phyloP scores from a whole-genome alignment of 2,329 filamentous ascomycete species.

The Corinectria fuckeliana region DNA sequence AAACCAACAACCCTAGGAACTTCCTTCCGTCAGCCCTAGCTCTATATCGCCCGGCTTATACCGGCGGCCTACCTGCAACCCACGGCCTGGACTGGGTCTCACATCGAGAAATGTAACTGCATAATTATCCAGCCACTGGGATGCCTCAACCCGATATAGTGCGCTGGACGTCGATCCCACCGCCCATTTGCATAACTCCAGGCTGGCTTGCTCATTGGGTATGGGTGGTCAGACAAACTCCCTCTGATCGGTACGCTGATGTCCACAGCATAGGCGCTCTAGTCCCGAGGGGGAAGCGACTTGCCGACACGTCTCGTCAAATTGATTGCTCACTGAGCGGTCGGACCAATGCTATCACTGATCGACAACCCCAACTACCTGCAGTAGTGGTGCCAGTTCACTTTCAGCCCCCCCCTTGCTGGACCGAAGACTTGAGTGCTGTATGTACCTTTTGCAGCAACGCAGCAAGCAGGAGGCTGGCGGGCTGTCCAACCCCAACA shows the following conservation, averaged over 20 bases:
- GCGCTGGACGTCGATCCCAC: slow-evolving; percentile 31
- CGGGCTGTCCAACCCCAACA: background rate
- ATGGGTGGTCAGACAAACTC: slow-evolving; percentile 27
- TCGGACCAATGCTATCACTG: slow-evolving; percentile 27
- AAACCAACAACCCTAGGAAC: slow-evolving; percentile 8
- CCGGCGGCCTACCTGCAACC: background rate
- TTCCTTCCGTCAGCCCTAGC: slow-evolving; percentile 8
- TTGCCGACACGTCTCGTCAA: slow-evolving; percentile 30
- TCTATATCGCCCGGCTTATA: slow-evolving; percentile 12
- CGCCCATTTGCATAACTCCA: slow-evolving; percentile 32
- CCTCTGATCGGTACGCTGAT: slow-evolving; percentile 29
- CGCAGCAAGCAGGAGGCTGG: slow-evolving; percentile 15
- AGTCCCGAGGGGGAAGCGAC: slow-evolving; percentile 30
- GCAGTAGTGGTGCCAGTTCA: slow-evolving; percentile 41
- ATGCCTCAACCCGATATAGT: slow-evolving; percentile 22
- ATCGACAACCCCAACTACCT: slow-evolving; percentile 34
- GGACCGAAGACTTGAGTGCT: slow-evolving; percentile 22
- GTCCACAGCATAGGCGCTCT: slow-evolving; percentile 25
- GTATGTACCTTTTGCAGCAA: slow-evolving; percentile 35
- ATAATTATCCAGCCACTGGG: slow-evolving; percentile 27
- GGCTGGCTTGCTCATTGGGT: slow-evolving; percentile 27
- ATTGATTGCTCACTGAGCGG: slow-evolving; percentile 24
- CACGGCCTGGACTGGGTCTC: slow-evolving; percentile 5
- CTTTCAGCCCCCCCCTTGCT: slow-evolving; percentile 26
- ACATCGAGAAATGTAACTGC: slow-evolving; percentile 22